Conservation (phyloP, 257 asterid genomes). For the Solanum pennellii region DNA sequence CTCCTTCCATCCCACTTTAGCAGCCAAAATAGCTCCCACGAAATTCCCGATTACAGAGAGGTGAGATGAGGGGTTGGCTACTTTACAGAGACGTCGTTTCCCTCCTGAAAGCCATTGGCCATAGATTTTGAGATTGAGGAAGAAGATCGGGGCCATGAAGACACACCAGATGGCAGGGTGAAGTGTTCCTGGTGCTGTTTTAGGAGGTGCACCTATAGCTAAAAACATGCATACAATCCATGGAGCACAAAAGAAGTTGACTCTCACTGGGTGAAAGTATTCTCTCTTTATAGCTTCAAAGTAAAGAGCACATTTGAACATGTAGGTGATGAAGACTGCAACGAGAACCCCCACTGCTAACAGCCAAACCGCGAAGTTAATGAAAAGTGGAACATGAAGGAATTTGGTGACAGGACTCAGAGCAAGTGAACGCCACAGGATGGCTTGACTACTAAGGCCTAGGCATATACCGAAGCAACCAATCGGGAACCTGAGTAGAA, state of each 20-base stretch:
- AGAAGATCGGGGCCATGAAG: conserved; percentile 52
- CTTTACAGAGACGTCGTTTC: conserved; percentile 57
- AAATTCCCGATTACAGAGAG: conserved; percentile 84
- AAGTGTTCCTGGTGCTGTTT: conserved; percentile 19
- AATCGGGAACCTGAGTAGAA: conserved; percentile 87
- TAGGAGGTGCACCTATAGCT: conserved; percentile 63
- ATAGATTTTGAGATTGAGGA: conserved; percentile 76
- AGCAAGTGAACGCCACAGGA: conserved; percentile 63
- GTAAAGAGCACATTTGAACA: conserved; percentile 52
- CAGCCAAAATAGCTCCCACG: conserved; percentile 85
- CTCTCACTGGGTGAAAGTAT: conserved; percentile 76
- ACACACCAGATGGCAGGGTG: conserved; percentile 64
- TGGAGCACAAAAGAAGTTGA: conserved; percentile 94
- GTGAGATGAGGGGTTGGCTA: conserved; percentile 88
- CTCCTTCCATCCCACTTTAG: conserved; percentile 73
- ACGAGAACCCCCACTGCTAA: conserved; percentile 43
- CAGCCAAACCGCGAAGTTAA: conserved; percentile 71
- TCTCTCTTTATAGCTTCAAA: conserved; percentile 90
- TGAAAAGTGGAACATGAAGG: conserved; percentile 54
- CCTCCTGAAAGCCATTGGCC: conserved; percentile 98
- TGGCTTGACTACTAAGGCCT: conserved; percentile 91
- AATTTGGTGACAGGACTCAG: conserved; percentile 53
- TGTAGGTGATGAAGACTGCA: conserved; percentile 48
- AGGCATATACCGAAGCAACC: conserved; percentile 88
- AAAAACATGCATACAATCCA: conserved; percentile 86